Conservation (phyloP, 108 stramenopile genomes). For the Mayamaea pseudoterrestris region DNA sequence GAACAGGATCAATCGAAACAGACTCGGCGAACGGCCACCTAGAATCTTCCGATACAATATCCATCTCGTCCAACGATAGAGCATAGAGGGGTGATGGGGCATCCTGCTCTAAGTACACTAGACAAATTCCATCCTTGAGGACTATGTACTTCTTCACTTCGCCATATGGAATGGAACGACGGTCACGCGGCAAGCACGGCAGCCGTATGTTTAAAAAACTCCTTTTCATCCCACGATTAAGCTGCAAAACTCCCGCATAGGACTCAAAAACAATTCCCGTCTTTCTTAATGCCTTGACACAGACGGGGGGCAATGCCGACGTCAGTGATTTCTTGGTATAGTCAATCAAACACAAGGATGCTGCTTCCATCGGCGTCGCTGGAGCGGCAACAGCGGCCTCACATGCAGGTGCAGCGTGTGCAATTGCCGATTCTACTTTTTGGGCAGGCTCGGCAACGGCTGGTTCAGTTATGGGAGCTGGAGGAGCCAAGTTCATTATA, state of each 20-base stretch:
- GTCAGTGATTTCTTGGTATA: too few species aligned
- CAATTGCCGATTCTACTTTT: conserved; percentile 7
- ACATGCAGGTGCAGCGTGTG: not conserved
- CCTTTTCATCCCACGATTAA: conserved; percentile 29
- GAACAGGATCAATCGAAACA: too few species aligned
- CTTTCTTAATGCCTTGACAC: too few species aligned
- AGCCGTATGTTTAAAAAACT: conserved; percentile 21
- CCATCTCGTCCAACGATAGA: conserved; percentile 23
- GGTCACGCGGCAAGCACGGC: conserved; percentile 33
- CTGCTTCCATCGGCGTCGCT: conserved; percentile 14
- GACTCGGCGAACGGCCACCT: too few species aligned
- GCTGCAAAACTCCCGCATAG: conserved; percentile 30
- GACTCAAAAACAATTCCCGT: conserved; percentile 33
- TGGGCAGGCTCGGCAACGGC: conserved; percentile 18
- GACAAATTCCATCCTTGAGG: conserved; percentile 24
- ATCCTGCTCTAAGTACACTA: conserved; percentile 35
- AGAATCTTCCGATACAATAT: conserved; percentile 41
- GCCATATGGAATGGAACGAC: conserved; percentile 47
- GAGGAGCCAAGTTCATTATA: conserved; percentile 21
- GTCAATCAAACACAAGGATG: conserved; percentile 4
- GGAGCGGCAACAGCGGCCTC: conserved; percentile 16
- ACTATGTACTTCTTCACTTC: conserved; percentile 48
- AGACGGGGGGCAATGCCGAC: too few species aligned
- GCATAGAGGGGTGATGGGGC: conserved; percentile 50
- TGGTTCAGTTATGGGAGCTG: conserved; percentile 45